Evolutionary conservation across 2,329 filamentous ascomycete genomes (phyloP), one percentile per base, ranked within the genome.

Genomic region (Ophiostoma perfectum): DNA sequence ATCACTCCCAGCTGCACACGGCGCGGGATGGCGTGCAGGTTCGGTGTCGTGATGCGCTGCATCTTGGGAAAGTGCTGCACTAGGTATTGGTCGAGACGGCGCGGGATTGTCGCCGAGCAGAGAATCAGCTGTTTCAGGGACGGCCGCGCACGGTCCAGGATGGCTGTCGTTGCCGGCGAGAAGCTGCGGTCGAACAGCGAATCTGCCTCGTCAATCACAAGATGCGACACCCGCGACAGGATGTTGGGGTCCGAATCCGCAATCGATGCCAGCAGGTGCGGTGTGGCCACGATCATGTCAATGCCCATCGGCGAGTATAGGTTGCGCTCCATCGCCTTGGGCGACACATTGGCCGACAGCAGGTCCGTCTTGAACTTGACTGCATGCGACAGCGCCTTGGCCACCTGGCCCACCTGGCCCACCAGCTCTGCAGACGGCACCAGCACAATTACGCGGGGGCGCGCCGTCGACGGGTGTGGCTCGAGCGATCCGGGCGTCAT

Each of bases 121-220:
- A 98, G 86, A 64, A 99, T 84, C 38, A 99, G 83, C 76, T 97
- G 91, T 75, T 92, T 87, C 64, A 98, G 80, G 0, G 92, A 95
- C 0, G 94, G 92, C 6, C 88, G 84, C 1, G 90, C 86, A 69
- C 90, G 90, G 75, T 96, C 91, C 72, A 99, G 85, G 72, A 99
- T 91, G 68, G 86, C 85, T 11, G 87, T 90, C 0, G 95, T 98
- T 38, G 90, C 88, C 0, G 92, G 89, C 4, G 90, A 86, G 80
- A 99, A 99, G 70, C 92, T 96, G 69, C 93, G 90, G 79, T 99
- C 96, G 73, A 99, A 86, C 9, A 99, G 86, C 4, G 93, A 97
- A 79, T 99, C 95, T 1, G 96, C 96, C 81, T 99, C 96, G 76
- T 99, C 96, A 65, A 97, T 84, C 70, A 99, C 85, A 11, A 99